phyloP scores from a whole-genome alignment of 2,329 filamentous ascomycete species.

The Aspergillus sergii region DNA sequence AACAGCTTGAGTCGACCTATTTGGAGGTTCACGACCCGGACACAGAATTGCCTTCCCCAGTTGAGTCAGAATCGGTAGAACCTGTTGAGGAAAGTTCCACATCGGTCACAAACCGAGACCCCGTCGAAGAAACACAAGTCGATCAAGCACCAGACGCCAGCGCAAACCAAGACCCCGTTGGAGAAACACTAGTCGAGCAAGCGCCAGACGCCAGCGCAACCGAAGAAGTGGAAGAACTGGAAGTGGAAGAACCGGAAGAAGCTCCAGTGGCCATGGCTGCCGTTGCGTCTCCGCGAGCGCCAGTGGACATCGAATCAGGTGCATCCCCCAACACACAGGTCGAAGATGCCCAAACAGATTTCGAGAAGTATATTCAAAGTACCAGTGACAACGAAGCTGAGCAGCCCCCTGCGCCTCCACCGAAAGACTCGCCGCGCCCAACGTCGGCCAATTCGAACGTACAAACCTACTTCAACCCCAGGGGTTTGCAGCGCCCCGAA shows the following conservation, averaged over 20 bases:
- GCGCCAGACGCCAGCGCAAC: neutral
- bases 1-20: constrained; percentile 23
- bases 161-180: neutral
- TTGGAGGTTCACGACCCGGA: constrained; percentile 24
- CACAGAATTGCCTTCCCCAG: neutral
- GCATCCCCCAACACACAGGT: constrained; percentile 16
- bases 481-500: constrained; percentile 64
- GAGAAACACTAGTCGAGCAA: neutral
- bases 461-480: constrained; percentile 49
- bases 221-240: constrained; percentile 8
- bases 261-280: constrained; percentile 31
- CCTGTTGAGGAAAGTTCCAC: neutral
- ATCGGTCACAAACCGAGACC: neutral
- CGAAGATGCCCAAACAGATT: constrained; percentile 36
- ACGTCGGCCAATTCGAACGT: constrained; percentile 30
- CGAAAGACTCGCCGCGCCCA: constrained; percentile 38
- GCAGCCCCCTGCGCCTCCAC: constrained; percentile 36
- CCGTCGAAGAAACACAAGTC: neutral
- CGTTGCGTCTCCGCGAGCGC: constrained; percentile 29
- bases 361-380: constrained; percentile 46
- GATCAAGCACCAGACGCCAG: neutral
- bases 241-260: constrained; percentile 10
- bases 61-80: constrained; percentile 3
- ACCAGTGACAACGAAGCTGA: constrained; percentile 36
- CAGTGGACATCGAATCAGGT: constrained; percentile 19